These are phyloP conservation scores for Rehmannia glutinosa DNA, from an alignment of 257 asterid species.

Conservation along the genomic window DNA sequence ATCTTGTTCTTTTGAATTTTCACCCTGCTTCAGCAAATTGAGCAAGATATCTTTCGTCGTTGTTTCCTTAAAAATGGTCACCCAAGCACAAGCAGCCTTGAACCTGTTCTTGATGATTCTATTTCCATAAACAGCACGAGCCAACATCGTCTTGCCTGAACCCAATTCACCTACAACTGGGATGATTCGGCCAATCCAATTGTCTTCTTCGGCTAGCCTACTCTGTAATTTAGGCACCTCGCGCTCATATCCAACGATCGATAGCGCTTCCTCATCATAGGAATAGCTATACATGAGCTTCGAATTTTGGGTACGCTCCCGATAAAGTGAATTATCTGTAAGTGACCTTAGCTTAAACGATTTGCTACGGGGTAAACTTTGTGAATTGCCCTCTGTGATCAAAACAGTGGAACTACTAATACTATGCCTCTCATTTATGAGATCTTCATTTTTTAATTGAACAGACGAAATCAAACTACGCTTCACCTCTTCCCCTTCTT, in stretches of 20 bases:
- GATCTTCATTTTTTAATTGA: neutral
- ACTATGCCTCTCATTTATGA: neutral
- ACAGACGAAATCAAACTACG: neutral
- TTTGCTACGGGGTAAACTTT: neutral
- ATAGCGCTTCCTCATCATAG: constrained; percentile 3
- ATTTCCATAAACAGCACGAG: constrained; percentile 22
- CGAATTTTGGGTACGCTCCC: neutral
- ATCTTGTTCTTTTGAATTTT: neutral
- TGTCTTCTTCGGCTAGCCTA: neutral
- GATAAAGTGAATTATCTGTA: neutral
- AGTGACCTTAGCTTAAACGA: neutral
- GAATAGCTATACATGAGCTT: constrained; percentile 17
- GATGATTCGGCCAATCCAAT: neutral
- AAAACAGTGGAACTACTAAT: neutral
- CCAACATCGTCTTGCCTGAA: constrained; percentile 27
- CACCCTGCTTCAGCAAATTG: constrained; percentile 14
- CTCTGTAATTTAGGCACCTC: neutral
- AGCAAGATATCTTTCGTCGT: constrained; percentile 2
- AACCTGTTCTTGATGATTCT: constrained; percentile 3
- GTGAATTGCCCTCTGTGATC: neutral
- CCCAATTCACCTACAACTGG: constrained; percentile 17
- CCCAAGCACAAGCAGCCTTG: constrained; percentile 10
- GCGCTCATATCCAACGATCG: constrained; percentile 12
- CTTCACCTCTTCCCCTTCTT: neutral
- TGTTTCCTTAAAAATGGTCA: constrained; percentile 6